Evolutionary conservation across 176 grass and related monocot genomes (phyloP).

Genomic region (Aegilops sharonensis): DNA sequence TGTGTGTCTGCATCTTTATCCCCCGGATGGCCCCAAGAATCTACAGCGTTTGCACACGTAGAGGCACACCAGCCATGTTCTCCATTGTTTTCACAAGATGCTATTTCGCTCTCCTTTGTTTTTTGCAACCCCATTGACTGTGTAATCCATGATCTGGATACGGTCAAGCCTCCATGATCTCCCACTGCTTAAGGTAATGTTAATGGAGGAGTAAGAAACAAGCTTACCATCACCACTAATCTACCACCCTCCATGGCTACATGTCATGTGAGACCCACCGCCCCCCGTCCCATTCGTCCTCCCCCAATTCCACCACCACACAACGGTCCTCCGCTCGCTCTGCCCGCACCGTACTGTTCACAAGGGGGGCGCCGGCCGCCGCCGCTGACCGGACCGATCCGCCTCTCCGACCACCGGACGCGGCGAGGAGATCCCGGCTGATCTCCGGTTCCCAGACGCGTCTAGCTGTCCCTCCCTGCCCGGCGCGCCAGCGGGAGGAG

Average conservation of each 20-base stretch:
- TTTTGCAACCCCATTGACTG: not conserved
- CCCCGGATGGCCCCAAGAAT: not conserved
- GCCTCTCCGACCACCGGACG: not conserved
- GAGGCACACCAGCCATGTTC: not conserved
- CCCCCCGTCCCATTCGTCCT: not conserved
- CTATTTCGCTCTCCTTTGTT: not conserved
- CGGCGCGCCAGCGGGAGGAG: not conserved
- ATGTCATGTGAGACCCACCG: not conserved
- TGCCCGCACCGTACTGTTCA: not conserved
- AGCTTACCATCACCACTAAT: not conserved
- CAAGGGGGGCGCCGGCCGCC: not conserved
- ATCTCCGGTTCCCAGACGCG: not conserved
- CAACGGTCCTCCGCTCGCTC: not conserved
- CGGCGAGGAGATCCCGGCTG: not conserved
- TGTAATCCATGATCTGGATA: not conserved
- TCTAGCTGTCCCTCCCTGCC: not conserved
- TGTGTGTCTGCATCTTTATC: not conserved
- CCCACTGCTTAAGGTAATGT: not conserved
- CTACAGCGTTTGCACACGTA: not conserved
- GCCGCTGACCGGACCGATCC: not conserved
- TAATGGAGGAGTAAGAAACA: constrained; percentile 2
- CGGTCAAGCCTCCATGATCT: not conserved
- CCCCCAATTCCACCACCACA: not conserved
- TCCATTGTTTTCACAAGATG: not conserved
- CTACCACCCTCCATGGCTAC: not conserved